A percentile compares a stretch with the other conserved stretches of the same genome.
These are phyloP conservation scores for Ascochyta viciae-villosae DNA, from an alignment of 2,329 filamentous ascomycete genomes.

Conservation along the genomic window DNA sequence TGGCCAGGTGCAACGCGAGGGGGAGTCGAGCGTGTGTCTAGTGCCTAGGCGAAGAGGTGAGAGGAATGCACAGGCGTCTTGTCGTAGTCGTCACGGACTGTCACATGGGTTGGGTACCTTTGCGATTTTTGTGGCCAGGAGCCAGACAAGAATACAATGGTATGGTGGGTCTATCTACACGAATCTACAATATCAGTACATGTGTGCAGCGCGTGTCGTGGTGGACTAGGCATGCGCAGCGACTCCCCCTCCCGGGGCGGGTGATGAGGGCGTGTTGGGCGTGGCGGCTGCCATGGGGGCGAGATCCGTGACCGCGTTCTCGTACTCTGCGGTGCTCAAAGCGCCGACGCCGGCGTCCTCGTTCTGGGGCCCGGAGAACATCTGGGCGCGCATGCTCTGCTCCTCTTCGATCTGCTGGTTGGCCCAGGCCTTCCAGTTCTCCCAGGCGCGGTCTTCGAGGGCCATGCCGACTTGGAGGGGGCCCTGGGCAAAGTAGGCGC, in stretches of 20 bases:
- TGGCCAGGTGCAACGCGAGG: not conserved
- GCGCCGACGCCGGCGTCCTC: constrained; percentile 31
- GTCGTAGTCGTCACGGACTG: too few species aligned
- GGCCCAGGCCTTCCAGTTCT: constrained; percentile 87
- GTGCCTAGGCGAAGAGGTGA: not conserved
- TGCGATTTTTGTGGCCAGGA: not conserved
- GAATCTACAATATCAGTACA: constrained; percentile 21
- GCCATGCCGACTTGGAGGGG: constrained; percentile 78
- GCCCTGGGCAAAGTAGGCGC: constrained; percentile 86
- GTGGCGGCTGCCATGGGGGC: constrained; percentile 26
- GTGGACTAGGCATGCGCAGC: constrained; percentile 40
- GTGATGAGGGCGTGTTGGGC: constrained; percentile 35
- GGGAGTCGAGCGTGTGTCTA: constrained; percentile 10
- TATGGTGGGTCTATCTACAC: constrained; percentile 14
- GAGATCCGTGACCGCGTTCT: constrained; percentile 47
- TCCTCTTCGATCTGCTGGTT: constrained; percentile 57
- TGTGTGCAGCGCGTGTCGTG: not conserved
- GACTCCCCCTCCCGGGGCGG: constrained; percentile 48
- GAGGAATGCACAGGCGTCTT: not conserved
- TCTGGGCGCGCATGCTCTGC: constrained; percentile 55
- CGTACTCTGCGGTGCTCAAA: constrained; percentile 33
- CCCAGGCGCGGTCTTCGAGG: constrained; percentile 80
- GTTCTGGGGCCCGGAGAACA: constrained; percentile 45
- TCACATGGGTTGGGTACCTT: not conserved
- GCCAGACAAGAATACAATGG: not conserved